phyloP scores from a whole-genome alignment of 2,329 filamentous ascomycete species.

The Graphilbum ipis-grandicollis region DNA sequence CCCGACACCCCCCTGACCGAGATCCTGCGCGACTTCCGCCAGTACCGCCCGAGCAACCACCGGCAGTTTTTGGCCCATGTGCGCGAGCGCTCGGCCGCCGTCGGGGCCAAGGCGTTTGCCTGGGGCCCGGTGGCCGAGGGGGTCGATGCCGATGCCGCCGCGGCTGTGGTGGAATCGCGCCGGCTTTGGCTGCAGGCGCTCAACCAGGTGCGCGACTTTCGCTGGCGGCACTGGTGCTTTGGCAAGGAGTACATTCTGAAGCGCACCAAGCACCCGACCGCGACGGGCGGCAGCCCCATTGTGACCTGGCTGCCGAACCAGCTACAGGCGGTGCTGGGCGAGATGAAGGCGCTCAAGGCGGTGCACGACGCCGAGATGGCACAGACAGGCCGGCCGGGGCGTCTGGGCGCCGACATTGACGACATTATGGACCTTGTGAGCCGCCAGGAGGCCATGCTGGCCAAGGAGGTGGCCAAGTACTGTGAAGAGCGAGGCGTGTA shows the following conservation, averaged over 20 bases:
- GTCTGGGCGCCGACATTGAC: constrained; percentile 27
- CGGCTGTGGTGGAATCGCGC: constrained; percentile 27
- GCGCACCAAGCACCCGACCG: constrained; percentile 57
- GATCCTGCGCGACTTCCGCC: constrained; percentile 75
- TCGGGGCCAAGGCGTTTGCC: constrained; percentile 42
- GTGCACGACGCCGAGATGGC: constrained; percentile 19
- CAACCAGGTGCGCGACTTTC: constrained; percentile 63
- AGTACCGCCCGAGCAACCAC: constrained; percentile 80
- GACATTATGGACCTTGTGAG: constrained; percentile 51
- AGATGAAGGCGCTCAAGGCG: constrained; percentile 46
- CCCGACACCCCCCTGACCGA: constrained; percentile 75
- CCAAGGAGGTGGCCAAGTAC: constrained; percentile 61
- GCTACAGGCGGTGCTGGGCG: constrained; percentile 52
- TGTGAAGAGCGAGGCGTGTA: constrained; percentile 41
- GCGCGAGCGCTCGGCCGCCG: constrained; percentile 25
- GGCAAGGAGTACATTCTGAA: constrained; percentile 73
- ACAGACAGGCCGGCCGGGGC: constrained; percentile 10
- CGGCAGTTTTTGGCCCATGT: constrained; percentile 69
- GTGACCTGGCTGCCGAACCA: constrained; percentile 77
- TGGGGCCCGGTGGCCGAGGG: constrained; percentile 18
- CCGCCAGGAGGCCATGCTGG: constrained; percentile 46
- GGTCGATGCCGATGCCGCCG: constrained; percentile 6
- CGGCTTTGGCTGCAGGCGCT: constrained; percentile 47
- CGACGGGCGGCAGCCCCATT: constrained; percentile 66
- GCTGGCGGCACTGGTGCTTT: constrained; percentile 77